These are phyloP conservation scores for Bondarzewia mesenterica DNA, from an alignment of 1,284 basidiomycete species.

Conservation along the genomic window DNA sequence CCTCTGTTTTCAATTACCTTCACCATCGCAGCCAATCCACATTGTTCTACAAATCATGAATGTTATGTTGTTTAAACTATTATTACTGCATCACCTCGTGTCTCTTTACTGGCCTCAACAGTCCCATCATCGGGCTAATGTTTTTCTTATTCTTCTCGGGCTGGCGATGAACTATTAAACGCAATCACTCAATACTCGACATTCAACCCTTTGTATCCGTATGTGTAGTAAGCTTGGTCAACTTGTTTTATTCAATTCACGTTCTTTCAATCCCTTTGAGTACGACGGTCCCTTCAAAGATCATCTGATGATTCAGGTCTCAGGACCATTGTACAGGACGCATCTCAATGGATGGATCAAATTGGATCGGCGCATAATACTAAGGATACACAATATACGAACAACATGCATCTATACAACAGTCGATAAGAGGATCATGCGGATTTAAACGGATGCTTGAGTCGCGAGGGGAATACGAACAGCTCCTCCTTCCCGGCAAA, in stretches of 20 bases:
- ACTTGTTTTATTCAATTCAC: not conserved
- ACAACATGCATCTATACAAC: not conserved
- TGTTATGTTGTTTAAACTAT: not conserved
- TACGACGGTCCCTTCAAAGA: not conserved
- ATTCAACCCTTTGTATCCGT: not conserved
- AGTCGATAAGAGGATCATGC: not conserved
- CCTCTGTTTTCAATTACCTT: not conserved
- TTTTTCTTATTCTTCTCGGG: not conserved
- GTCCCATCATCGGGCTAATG: not conserved
- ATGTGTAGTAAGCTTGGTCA: not conserved
- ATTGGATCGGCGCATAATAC: too few relatives aligned
- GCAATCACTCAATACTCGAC: too few relatives aligned
- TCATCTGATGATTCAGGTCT: not conserved
- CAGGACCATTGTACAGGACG: not conserved
- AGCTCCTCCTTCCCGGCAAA: not conserved
- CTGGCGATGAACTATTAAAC: too few relatives aligned
- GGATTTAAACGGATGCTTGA: too few relatives aligned
- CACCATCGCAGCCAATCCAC: not conserved
- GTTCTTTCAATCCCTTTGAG: too few relatives aligned
- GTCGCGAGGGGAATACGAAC: too few relatives aligned
- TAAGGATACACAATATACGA: too few relatives aligned
- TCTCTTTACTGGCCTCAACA: not conserved
- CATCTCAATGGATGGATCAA: too few relatives aligned
- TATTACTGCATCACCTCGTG: not conserved
- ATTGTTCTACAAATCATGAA: not conserved